Percentiles rank a stretch among this genome's conserved stretches.
These are phyloP conservation scores for Selaginella tamariscina DNA, from an alignment of 75 land plant genomes.

Conservation along the genomic window DNA sequence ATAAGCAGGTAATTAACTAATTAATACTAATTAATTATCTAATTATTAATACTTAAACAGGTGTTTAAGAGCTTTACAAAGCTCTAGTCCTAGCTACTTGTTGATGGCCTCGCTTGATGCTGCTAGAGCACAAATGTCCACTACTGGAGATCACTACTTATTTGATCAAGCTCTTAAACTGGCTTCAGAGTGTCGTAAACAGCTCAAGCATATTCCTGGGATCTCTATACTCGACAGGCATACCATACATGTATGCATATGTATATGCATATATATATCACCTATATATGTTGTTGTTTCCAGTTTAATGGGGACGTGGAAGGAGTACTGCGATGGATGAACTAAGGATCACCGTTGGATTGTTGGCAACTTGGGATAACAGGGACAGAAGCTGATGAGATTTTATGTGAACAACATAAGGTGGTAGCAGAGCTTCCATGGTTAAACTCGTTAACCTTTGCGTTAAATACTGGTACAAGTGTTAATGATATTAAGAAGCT, in stretches of 20 bases:
- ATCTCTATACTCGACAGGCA: slow-evolving; percentile 30
- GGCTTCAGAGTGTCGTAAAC: slow-evolving; percentile 27
- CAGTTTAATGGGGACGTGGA: too few species aligned
- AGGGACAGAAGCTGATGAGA: slow-evolving; percentile 71
- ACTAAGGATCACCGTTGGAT: slow-evolving; percentile 59
- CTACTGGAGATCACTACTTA: slow-evolving; percentile 5
- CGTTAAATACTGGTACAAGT: slow-evolving; percentile 54
- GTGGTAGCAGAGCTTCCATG: slow-evolving; percentile 66
- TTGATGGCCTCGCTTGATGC: slow-evolving; percentile 88
- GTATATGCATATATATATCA: too few species aligned
- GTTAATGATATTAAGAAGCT: slow-evolving; percentile 43
- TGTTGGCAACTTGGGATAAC: slow-evolving; percentile 47
- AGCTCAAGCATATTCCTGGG: slow-evolving; percentile 34
- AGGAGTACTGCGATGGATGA: slow-evolving; percentile 45
- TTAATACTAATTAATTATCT: too few species aligned
- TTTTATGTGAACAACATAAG: slow-evolving; percentile 30
- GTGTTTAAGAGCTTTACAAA: slow-evolving; percentile 82
- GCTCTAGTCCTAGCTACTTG: slow-evolving; percentile 85
- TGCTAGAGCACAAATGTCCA: slow-evolving; percentile 55
- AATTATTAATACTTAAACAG: too few species aligned
- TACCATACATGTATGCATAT: background rate
- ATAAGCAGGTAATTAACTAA: too few species aligned
- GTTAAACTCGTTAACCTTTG: slow-evolving; percentile 47
- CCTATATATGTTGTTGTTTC: too few species aligned
- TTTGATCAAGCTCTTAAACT: slow-evolving; percentile 33